Evolutionary conservation across 139 green algal genomes (phyloP), one percentile per base, ranked within the genome.

Genomic region (Coelastrella sp.): DNA sequence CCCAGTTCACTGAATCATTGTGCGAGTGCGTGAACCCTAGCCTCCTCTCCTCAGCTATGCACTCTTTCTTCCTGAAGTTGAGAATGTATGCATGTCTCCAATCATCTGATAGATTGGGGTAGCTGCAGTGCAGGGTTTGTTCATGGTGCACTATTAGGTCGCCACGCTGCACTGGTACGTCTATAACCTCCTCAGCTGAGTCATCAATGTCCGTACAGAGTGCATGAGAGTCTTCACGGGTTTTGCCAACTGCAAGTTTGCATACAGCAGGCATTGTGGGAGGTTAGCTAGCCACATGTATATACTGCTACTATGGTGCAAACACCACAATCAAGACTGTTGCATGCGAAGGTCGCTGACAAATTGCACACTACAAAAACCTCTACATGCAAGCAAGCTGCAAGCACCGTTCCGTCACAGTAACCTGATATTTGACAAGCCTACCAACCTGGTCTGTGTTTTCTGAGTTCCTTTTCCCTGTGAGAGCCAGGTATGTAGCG

Each of bases 141-240:
- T 97, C 94, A 77, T 96, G 89, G 78, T 97, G 95, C 23, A 97
- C 94, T 2, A 93, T 96, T 47, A 96, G 87, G 85, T 95, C 93
- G 16, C 95, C 94, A 4, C 92, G 90, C n/a, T 80, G 80, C 59
- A 94, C 92, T 3, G 93, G 89, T 56, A 93, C 92, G 56, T 92
- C 56, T 5, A 84, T 54, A 7, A 96, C 90, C 4, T 13, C 7
- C 64, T 95, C 91, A 14, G 79, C 78, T 20, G 17, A 66, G 3
- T 85, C 83, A 71, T 84, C 61, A 22, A 96, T 61, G 20, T 77
- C 85, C 5, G 94, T 92, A 14, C 61, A 83, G 7, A 90, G 65
- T 57, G 92, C 94, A 78, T 96, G 95, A 2, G 92, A 96, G 54
- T 95, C 94, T 61, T 95, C 92, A 16, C 93, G 73, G 16, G 64